phyloP scores from a whole-genome alignment of 495 filamentous ascomycete genomes.

The Penicillium angulare region DNA sequence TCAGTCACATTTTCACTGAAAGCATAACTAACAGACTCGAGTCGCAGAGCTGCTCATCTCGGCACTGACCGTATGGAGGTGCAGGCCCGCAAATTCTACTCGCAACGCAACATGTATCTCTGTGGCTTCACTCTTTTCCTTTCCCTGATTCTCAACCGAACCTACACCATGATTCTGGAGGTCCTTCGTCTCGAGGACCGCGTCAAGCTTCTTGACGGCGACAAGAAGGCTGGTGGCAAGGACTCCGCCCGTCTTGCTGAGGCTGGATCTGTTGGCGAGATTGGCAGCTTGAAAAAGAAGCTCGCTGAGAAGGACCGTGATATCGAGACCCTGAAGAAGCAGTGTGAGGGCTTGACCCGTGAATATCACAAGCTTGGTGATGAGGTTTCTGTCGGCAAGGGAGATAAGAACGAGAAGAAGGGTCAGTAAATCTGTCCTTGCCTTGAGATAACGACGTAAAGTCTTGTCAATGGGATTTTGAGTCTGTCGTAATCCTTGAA shows the following conservation, averaged over 20 bases:
- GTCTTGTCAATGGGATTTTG: no score
- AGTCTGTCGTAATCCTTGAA: no score
- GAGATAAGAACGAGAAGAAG: conserved; percentile 62
- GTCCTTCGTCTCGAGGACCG: conserved; percentile 89
- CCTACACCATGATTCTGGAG: conserved; percentile 96
- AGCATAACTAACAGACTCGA: conserved; percentile 15
- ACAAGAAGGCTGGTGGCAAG: conserved; percentile 72
- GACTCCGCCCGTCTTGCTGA: conserved; percentile 59
- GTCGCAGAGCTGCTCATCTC: conserved; percentile 62
- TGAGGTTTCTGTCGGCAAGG: conserved; percentile 60
- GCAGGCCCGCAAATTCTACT: conserved; percentile 99
- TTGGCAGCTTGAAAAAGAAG: conserved; percentile 69
- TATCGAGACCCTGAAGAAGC: conserved; percentile 80
- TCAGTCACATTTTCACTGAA: not conserved
- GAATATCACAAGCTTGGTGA: conserved; percentile 85
- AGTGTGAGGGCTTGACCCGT: conserved; percentile 67
- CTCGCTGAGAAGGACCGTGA: conserved; percentile 70
- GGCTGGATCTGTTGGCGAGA: conserved; percentile 71
- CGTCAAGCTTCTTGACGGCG: conserved; percentile 80
- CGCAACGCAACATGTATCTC: conserved; percentile 99
- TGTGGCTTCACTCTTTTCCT: conserved; percentile 99
- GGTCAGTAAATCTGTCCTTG: conserved; percentile 50
- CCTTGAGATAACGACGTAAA: no score
- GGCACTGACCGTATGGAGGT: conserved; percentile 95
- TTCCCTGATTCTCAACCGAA: conserved; percentile 97